Base-by-base conservation (phyloP, 768 basidiomycete species). In the Lentinula sp. region DNA sequence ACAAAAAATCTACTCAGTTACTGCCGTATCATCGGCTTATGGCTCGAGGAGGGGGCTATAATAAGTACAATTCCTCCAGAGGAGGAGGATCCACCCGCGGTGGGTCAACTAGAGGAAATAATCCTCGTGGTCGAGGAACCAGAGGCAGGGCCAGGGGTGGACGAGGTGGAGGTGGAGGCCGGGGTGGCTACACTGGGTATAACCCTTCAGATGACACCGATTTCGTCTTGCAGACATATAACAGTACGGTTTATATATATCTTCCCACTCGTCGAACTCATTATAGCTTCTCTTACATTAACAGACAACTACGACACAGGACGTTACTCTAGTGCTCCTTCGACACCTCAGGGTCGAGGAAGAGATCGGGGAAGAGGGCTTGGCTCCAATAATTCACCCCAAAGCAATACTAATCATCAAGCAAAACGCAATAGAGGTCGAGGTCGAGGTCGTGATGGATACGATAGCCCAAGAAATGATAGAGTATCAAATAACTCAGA, bases 161-260 rank as follows among this genome's bases (percentile, higher is more conserved):
- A n/a, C 63, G 71, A 41, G 66, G 72, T 36, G 66, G 71, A 18
- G 66, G 57, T 15, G 58, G 68, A 46, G 70, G 68, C 5, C 63
- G 70, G 61, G 71, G 71, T 33, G 69, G 72, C 15, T 61, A 70
- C 20, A 65, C 71, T 37, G 65, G 71, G 65, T n/a, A 51, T 68
- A n/a, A 65, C 68, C n/a, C 28, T 65, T 59, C 58, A 28, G 66
- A 66, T 6, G 65, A 66, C 7, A 61, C 53, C 35, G 67, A 60
- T 56, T 70, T 70, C 39, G 65, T 71, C 10, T 60, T 76, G 3
- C 71, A 74, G 60, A 61, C 64, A 54, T 71, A 63, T 28, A 66
- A 72, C 18, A 41, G 33, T 35, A 53, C 4, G 15, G 4, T 7
- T 33, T 28, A 12, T 35, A 8, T 10, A 3, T 32, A 13, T 52